Base-by-base conservation (phyloP, 2,329 filamentous ascomycete species). In the Furcasterigmium furcatum region DNA sequence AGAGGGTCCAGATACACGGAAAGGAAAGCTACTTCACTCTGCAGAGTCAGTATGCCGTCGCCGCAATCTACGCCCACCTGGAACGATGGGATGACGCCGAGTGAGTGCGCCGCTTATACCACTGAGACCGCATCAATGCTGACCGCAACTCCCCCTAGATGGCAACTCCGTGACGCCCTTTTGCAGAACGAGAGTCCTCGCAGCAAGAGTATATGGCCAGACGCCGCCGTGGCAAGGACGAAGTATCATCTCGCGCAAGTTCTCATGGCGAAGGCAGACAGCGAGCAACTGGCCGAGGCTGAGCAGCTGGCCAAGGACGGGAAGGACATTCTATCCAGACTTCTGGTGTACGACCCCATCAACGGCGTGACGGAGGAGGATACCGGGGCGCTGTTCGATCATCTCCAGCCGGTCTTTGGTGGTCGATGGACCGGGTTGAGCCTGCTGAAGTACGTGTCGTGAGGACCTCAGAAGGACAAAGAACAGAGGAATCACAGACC, bases 41-140 rank as follows among this genome's bases (percentile, higher is more conserved):
- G 9, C 52, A 54, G 32, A 54, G 52, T 25, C 51, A 52, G 35
- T 52, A 54, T 32, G 52, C 48, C 22, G 38, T 49, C 6, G 50
- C 45, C 4, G 52, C 48, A 1, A 38, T 48, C n/a, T 51, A 52
- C 36, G 43, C 43, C 14, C 45, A 54, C 16, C 38, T 53, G 12
- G 41, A 38, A 14, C 38, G 43, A 22, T 48, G 24, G 25, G 41
- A 48, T n/a, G 44, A 50, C 21, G 52, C 52, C 18, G 52, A 54
- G 52, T 54, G 44, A 51, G 49, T 47, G 4, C n/a, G n/a, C 20
- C 6, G 29, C 21, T 4, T 22, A 3, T 13, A 7, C 7, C n/a
- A 18, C 24, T 45, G 10, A n/a, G n/a, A n/a, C n/a, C n/a, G n/a
- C n/a, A 27, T 4, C 32, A 38, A 41, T 13, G 16, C 25, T 40